Evolutionary conservation across 257 asterid species (phyloP).

Genomic region (Mentha longifolia): DNA sequence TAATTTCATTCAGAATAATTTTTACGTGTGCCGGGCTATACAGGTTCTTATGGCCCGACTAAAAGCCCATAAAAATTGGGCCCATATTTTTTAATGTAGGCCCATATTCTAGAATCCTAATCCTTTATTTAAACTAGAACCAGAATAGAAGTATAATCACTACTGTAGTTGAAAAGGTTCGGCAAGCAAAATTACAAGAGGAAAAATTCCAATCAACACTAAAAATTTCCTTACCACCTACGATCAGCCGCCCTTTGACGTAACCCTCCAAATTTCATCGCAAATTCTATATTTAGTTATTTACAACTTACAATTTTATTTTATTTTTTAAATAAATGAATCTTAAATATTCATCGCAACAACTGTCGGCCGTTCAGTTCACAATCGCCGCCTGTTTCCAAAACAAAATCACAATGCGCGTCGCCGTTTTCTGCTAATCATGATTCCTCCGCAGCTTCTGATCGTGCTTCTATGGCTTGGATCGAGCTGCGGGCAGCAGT

Average conservation of each 20-base stretch:
- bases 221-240: not conserved
- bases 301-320: not conserved
- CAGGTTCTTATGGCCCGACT: too few species aligned
- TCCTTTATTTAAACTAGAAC: too few species aligned
- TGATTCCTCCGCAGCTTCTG: constrained; percentile 42
- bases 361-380: not conserved
- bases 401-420: constrained; percentile 13
- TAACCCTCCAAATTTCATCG: constrained; percentile 29
- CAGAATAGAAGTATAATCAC: too few species aligned
- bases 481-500: constrained; percentile 46
- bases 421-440: not conserved
- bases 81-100: too few species aligned
- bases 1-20: too few species aligned
- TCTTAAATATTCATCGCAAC: not conserved
- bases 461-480: constrained; percentile 31
- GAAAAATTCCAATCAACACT: constrained; percentile 23
- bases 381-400: not conserved
- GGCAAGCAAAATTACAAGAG: constrained; percentile 36
- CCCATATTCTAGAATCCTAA: too few species aligned
- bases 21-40: too few species aligned
- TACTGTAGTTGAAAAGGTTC: constrained; percentile 25
- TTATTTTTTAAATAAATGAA: not conserved
- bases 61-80: too few species aligned
- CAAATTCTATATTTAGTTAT: not conserved
- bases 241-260: constrained; percentile 41